Conservation (phyloP, 73 alveolate genomes). For the Paramecium biaurelia region DNA sequence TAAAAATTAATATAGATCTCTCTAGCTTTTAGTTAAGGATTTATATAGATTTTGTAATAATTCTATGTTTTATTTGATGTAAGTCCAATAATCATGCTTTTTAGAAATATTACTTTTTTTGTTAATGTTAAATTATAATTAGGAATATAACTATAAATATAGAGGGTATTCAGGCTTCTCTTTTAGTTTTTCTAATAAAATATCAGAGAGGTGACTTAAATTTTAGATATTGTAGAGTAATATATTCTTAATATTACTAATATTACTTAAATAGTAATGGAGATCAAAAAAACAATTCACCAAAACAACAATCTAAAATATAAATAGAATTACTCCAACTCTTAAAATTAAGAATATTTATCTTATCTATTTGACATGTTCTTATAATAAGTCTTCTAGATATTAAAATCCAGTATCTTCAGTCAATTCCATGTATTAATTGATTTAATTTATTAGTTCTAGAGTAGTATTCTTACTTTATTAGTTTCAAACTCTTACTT, state of each 20-base stretch:
- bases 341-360: not conserved
- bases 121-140: not conserved
- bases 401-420: not conserved
- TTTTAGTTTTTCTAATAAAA: not conserved
- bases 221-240: conserved; percentile 5
- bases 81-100: not conserved
- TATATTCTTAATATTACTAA: not conserved
- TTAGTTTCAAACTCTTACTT: not conserved
- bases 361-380: not conserved
- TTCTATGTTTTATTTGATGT: not conserved
- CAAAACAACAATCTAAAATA: not conserved
- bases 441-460: not conserved
- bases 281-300: conserved; percentile 46
- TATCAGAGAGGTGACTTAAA: not conserved
- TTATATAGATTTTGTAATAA: not conserved
- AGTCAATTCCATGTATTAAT: not conserved
- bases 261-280: conserved; percentile 14
- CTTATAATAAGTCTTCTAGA: not conserved
- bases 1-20: conserved; percentile 16
- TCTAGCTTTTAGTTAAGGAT: not conserved
- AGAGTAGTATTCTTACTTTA: conserved; percentile 43
- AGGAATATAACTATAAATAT: not conserved
- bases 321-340: conserved; percentile 29
- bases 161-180: not conserved
- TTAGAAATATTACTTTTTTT: not conserved